Conservation (phyloP, 1,284 basidiomycete species). For the Apiotrichum gracile region DNA sequence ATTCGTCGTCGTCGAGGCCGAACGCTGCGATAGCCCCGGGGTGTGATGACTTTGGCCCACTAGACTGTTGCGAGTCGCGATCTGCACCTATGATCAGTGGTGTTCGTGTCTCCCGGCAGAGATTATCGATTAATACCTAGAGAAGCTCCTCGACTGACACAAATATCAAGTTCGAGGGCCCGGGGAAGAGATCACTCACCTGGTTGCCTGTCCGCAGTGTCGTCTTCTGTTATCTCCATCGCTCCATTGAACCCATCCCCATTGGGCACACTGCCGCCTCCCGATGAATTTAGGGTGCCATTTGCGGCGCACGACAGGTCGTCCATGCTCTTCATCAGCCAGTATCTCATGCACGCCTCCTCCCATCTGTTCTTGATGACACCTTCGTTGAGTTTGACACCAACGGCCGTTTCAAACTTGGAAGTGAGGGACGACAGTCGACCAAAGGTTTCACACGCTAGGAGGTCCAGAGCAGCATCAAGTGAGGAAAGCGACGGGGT, state of each 20-base stretch:
- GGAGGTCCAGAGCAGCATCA: slow-evolving; percentile 41
- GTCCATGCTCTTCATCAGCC: slow-evolving; percentile 42
- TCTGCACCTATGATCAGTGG: neutral
- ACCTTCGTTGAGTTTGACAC: slow-evolving; percentile 35
- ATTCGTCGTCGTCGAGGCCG: slow-evolving; percentile 28
- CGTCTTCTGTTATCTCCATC: slow-evolving; percentile 10
- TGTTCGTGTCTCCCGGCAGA: too few relatives aligned
- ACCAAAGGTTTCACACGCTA: slow-evolving; percentile 40
- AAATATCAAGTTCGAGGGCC: too few relatives aligned
- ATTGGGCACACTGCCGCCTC: neutral
- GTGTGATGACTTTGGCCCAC: slow-evolving; percentile 23
- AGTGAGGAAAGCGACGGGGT: slow-evolving; percentile 27
- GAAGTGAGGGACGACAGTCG: slow-evolving; percentile 25
- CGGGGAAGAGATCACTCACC: slow-evolving; percentile 1
- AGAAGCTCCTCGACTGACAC: too few relatives aligned
- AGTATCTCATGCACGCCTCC: slow-evolving; percentile 40
- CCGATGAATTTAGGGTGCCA: neutral
- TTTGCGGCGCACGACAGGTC: slow-evolving; percentile 28
- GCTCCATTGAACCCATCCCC: slow-evolving; percentile 5
- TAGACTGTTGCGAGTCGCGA: slow-evolving; percentile 7
- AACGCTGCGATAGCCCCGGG: slow-evolving; percentile 27
- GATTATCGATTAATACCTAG: too few relatives aligned
- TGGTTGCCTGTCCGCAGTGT: neutral
- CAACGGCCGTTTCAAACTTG: slow-evolving; percentile 38
- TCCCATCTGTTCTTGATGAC: slow-evolving; percentile 37